Base-by-base conservation (phyloP, 768 basidiomycete genomes). In the Mycena indigotica region DNA sequence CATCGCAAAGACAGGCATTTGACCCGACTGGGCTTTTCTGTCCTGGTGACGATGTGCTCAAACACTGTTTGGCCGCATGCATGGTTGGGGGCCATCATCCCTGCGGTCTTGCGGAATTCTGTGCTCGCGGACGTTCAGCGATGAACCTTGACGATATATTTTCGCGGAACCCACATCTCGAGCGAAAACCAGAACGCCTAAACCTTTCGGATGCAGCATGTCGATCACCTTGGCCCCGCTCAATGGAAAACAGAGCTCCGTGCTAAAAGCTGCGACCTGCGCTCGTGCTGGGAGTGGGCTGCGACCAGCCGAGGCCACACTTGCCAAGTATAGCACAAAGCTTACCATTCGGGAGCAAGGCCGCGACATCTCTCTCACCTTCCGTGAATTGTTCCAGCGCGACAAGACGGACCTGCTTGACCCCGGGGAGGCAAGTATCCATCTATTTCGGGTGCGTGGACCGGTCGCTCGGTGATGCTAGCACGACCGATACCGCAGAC, bases 1-100 rank as follows among this genome's bases (percentile, higher is more conserved):
- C 17, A 35, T 65, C 12, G 56, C 60, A 16, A 58, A 65, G 50
- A 50, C 52, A 2, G 19, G 60, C 15, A 13, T 50, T 49, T 4
- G 50, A 35, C 26, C 58, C 61, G 2, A 12, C 25, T 45, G 51
- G 26, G 62, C 60, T 13, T 63, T 60, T 26, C 24, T 60, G 4
- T 63, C 44, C 50, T 1, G 65, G 68, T 2, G 59, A 63, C 29
- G 63, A 69, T 21, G 57, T 63, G 2, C 53, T 67, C 13, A 60
- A 38, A 50, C 38, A 0, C 46, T 67, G 0, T 69, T 67, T 48
- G 63, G 63, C 1, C n/a, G 59, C 29, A 46, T 53, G 40, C 24
- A 66, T 66, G 65, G 52, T 51, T 23, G 65, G 62, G 1, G 56
- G 62, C 0, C 65, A 59, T 21, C 60, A 58, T 0, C 55, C 55